Conservation (phyloP, 2,329 filamentous ascomycete genomes). For the Tolypocladium sp. region DNA sequence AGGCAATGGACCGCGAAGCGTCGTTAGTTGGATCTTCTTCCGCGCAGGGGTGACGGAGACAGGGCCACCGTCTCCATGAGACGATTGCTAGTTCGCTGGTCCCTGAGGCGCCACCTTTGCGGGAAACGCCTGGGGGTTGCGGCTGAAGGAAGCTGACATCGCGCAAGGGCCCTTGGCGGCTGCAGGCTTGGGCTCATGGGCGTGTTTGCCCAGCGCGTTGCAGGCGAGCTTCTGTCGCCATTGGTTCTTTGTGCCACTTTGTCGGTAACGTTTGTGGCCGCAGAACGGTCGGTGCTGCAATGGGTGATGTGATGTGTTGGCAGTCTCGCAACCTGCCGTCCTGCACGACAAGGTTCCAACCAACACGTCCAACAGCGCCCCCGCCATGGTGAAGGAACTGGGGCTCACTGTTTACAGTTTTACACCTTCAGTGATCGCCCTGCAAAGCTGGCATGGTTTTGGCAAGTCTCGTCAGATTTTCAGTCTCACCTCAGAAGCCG, state of each 20-base stretch:
- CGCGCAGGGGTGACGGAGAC: background rate
- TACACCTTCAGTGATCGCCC: background rate
- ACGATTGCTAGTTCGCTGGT: background rate
- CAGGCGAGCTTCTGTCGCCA: background rate
- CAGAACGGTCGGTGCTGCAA: background rate
- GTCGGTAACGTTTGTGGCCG: background rate
- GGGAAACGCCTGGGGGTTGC: conserved; percentile 1
- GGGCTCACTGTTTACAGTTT: background rate
- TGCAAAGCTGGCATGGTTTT: background rate
- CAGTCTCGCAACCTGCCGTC: background rate
- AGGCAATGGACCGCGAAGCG: background rate
- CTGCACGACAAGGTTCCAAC: background rate
- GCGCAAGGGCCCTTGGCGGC: background rate
- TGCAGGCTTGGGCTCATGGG: background rate
- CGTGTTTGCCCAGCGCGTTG: background rate
- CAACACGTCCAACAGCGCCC: background rate
- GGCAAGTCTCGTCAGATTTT: background rate
- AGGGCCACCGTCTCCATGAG: background rate
- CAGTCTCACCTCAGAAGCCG: background rate
- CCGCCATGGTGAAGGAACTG: background rate
- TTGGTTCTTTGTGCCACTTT: background rate
- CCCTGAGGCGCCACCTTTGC: background rate
- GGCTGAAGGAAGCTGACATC: conserved; percentile 4
- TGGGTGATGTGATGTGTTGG: background rate
- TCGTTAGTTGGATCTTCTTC: background rate